Evolutionary conservation across 176 grass and related monocot genomes (phyloP), one percentile per base, ranked within the genome.

Genomic region (Oryza brachyantha): DNA sequence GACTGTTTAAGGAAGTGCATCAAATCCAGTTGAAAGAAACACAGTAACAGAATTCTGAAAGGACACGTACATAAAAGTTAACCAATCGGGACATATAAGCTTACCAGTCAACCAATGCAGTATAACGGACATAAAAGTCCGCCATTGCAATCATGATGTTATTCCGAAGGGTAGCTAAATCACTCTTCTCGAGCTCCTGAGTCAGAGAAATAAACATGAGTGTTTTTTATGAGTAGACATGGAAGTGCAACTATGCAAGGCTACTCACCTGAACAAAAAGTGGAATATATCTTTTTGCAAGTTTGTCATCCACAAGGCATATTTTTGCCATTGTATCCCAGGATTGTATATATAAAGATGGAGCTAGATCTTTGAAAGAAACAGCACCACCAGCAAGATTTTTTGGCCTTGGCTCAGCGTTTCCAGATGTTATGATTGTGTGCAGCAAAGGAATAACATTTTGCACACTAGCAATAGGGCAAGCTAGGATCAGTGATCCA

Each of bases 51-150:
- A 78, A 72, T 72, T 67, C 45, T 31, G 46, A 16, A 88, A 73
- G 60, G 25, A 72, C 61, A 61, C 48, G 13, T 17, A n/a, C 7
- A 52, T 52, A 52, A n/a, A 52, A n/a, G 48, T 21, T 19, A 52
- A 52, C 48, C 48, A 21, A 25, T 29, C n/a, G 5, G 84, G 17
- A 86, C 11, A 63, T 62, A 58, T 62, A 60, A 83, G 31, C 82
- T 73, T 81, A 98, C 95, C 92, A 88, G 76, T 98, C 95, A 83
- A 98, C 92, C 71, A 94, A 78, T 70, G 95, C 87, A 3, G 95
- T 98, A 54, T 94, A 98, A 54, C 95, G 88, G 46, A 98, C 90
- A 90, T 91, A 98, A 74, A 98, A 98, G 71, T 97, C 95, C 29
- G 95, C 87, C 95, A 94, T 89, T 16, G 85, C 85, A 74, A 97